A percentile compares a stretch with the other conserved stretches of the same genome.
Evolutionary conservation across 371 early-diverging fungal species (phyloP).

Genomic region (Syncephalastrum sp.): DNA sequence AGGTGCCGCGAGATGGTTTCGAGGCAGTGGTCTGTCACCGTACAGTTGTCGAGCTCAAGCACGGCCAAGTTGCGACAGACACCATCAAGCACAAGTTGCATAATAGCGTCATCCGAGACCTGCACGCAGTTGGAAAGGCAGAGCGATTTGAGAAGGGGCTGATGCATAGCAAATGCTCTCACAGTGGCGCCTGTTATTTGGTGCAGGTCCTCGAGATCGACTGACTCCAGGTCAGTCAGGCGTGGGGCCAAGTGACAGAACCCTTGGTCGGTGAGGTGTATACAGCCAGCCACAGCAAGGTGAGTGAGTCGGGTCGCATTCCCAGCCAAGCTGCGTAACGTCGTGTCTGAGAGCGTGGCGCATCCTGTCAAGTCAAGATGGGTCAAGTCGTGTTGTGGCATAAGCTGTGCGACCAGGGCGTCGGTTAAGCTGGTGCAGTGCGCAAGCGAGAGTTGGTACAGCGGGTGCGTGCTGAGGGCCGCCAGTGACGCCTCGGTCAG

Average conservation of each 20-base stretch:
- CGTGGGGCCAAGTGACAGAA: slow-evolving; percentile 42
- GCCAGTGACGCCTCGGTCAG: slow-evolving; percentile 46
- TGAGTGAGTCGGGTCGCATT: slow-evolving; percentile 38
- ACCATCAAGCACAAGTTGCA: slow-evolving; percentile 29
- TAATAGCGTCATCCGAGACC: slow-evolving; percentile 45
- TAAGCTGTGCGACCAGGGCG: slow-evolving; percentile 32
- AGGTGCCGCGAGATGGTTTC: slow-evolving; percentile 28
- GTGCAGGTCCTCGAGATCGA: slow-evolving; percentile 57
- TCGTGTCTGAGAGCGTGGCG: slow-evolving; percentile 39
- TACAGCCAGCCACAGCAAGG: slow-evolving; percentile 53
- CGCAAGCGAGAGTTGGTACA: slow-evolving; percentile 42
- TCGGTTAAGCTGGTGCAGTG: slow-evolving; percentile 50
- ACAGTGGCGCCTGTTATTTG: slow-evolving; percentile 50
- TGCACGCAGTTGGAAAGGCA: slow-evolving; percentile 58
- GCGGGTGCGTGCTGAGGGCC: slow-evolving; percentile 25
- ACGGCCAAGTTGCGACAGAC: slow-evolving; percentile 28
- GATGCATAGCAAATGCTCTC: slow-evolving; percentile 42
- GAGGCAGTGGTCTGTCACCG: slow-evolving; percentile 34
- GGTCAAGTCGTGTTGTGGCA: slow-evolving; percentile 18
- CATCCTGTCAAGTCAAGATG: slow-evolving; percentile 55
- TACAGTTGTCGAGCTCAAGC: slow-evolving; percentile 42
- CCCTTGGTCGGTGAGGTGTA: slow-evolving; percentile 48
- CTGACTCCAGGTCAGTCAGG: slow-evolving; percentile 29
- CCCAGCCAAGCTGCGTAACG: slow-evolving; percentile 37
- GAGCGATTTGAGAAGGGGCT: slow-evolving; percentile 33